Evolutionary conservation across 495 filamentous ascomycete species (phyloP), one percentile per base, ranked within the genome.

Genomic region (Xylaria scruposa): DNA sequence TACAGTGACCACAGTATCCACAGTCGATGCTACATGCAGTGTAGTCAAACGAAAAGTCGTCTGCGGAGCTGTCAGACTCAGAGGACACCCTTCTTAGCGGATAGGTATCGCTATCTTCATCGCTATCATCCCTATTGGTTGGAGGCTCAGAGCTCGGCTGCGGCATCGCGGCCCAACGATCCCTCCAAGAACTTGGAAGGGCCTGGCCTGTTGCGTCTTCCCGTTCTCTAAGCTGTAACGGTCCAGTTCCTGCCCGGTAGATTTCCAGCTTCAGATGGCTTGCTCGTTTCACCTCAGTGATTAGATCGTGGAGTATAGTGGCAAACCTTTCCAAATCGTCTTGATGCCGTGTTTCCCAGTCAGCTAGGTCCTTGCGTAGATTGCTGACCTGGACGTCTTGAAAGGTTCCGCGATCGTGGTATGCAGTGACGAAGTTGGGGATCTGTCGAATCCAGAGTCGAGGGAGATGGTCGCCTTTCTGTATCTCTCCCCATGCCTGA

Each of bases 361-460:
- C 64, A n/a, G 75, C 17, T 0, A 92, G 68, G 1, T 88, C 78
- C 10, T 78, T 64, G 0, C 82, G 77, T 13, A 89, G 74, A 66
- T 88, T 78, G 0, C 78, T 75, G 6, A 88, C 75, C 46, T 82
- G 60, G n/a, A 88, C 85, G 33, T 90, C 82, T 1, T 83, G 36
- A 75, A 92, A 93, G 1, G 74, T 64, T 0, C 91, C 90, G 19
- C 13, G 63, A 0, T 74, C 69, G 76, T 93, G 90, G 67, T 86
- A 90, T 8, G 87, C 90, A 0, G 91, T 78, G 31, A 93, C 75
- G 56, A 93, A 86, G 62, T 88, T 88, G 0, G 89, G 88, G 60
- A 89, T 88, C 66, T 91, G 91, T 1, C 81, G 72, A 0, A 91
- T 36, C 90, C 90, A 92, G 8, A 92, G 81, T 1, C 88, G 82